Conservation (phyloP, 768 basidiomycete species). For the Calocera viscosa region DNA sequence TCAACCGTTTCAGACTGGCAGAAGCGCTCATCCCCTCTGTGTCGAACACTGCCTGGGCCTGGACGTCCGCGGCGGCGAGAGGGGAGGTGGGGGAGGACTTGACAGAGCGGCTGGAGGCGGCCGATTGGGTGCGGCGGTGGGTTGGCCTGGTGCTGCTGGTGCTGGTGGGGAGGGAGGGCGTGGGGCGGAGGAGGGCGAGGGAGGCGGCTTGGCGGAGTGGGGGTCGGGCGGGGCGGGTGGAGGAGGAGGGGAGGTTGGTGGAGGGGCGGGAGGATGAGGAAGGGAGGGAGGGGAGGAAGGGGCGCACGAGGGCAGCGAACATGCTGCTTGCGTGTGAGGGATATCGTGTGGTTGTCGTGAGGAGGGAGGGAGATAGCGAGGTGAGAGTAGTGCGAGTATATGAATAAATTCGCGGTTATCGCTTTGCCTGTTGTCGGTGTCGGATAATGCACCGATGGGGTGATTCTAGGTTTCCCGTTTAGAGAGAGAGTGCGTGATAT, state of each 20-base stretch:
- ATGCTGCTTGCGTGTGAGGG: not conserved
- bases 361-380: too few species aligned
- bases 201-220: not conserved
- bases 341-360: not conserved
- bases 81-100: not conserved
- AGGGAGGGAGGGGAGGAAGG: not conserved
- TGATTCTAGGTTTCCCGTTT: not conserved
- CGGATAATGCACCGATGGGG: too few species aligned
- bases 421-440: too few species aligned
- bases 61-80: not conserved
- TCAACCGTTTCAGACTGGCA: not conserved
- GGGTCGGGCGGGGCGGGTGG: not conserved
- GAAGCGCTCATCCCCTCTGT: not conserved
- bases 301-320: not conserved
- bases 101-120: not conserved
- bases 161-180: not conserved
- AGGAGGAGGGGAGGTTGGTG: not conserved
- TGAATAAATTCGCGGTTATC: too few species aligned
- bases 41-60: not conserved
- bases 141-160: not conserved
- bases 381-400: too few species aligned
- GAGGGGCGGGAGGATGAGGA: not conserved
- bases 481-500: not conserved
- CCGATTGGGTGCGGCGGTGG: not conserved
- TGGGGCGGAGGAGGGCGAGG: not conserved